These are phyloP conservation scores for Teunomyces barrocoloradensis DNA, from an alignment of 805 yeast genomes.

Conservation along the genomic window DNA sequence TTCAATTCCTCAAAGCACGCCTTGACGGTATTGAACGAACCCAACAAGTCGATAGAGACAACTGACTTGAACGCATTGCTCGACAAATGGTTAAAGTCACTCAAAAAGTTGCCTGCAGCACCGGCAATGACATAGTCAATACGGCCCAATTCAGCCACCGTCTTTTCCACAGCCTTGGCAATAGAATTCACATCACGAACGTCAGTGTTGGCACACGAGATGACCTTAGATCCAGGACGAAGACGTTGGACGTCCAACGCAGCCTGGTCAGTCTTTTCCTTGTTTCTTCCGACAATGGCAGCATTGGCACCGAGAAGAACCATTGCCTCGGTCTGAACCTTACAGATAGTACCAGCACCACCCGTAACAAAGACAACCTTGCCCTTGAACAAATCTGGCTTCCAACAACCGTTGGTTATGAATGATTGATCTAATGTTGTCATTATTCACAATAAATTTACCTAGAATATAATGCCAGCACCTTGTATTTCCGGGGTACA, in stretches of 20 bases:
- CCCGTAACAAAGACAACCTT: conserved; percentile 32
- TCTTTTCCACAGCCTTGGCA: conserved; percentile 21
- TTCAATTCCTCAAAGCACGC: conserved; percentile 38
- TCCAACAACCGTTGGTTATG: conserved; percentile 21
- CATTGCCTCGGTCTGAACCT: conserved; percentile 28
- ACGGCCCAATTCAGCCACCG: conserved; percentile 34
- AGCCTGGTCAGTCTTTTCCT: conserved; percentile 22
- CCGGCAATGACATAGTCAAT: conserved; percentile 46
- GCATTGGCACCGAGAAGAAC: conserved; percentile 29
- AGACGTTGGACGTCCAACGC: conserved; percentile 21
- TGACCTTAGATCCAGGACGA: conserved; percentile 23
- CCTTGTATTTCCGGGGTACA: not conserved
- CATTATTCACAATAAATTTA: not conserved
- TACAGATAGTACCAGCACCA: conserved; percentile 29
- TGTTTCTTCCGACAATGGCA: conserved; percentile 27
- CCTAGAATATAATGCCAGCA: not conserved
- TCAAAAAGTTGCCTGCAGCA: conserved; percentile 43
- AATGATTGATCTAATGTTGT: conserved; percentile 16
- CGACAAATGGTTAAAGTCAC: conserved; percentile 44
- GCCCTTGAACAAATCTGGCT: conserved; percentile 25
- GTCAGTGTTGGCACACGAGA: conserved; percentile 21
- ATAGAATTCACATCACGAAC: conserved; percentile 23
- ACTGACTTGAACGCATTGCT: conserved; percentile 41
- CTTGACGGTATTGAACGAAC: conserved; percentile 41
- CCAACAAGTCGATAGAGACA: conserved; percentile 38